phyloP scores from a whole-genome alignment of 2,329 filamentous ascomycete species.

The Alternaria sp. region DNA sequence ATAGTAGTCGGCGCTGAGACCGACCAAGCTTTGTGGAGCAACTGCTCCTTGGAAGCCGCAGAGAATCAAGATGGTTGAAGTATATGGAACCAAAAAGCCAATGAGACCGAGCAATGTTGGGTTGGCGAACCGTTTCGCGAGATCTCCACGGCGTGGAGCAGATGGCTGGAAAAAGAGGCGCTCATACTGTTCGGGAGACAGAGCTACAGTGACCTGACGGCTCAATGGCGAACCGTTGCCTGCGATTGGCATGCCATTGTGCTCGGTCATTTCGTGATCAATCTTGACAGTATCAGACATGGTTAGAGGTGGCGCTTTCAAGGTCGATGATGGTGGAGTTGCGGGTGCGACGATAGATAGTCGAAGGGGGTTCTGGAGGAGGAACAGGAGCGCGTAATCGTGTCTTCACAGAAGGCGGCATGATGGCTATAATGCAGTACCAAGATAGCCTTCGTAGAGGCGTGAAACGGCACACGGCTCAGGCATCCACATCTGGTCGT shows the following conservation, averaged over 20 bases:
- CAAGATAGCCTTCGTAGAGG: background rate
- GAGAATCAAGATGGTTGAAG: slow-evolving; percentile 30
- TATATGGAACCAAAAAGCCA: slow-evolving; percentile 32
- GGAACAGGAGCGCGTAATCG: background rate
- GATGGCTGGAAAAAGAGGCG: slow-evolving; percentile 37
- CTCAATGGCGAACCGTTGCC: slow-evolving; percentile 22
- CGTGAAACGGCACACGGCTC: background rate
- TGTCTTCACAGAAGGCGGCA: background rate
- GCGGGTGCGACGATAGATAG: background rate
- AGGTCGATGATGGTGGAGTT: background rate
- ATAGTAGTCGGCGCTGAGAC: slow-evolving; percentile 34
- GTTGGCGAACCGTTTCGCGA: slow-evolving; percentile 32
- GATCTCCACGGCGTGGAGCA: slow-evolving; percentile 29
- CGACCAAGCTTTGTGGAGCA: slow-evolving; percentile 28
- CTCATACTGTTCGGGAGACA: slow-evolving; percentile 34
- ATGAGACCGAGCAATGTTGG: slow-evolving; percentile 31
- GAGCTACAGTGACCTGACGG: slow-evolving; percentile 30
- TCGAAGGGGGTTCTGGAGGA: background rate
- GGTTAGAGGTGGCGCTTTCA: background rate
- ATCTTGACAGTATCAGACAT: slow-evolving; percentile 26
- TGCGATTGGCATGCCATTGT: slow-evolving; percentile 17
- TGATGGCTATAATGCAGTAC: background rate
- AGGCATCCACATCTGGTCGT: background rate
- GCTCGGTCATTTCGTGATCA: slow-evolving; percentile 28
- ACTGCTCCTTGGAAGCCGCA: slow-evolving; percentile 33